Percentiles rank a stretch among this genome's conserved stretches.
phyloP scores from a whole-genome alignment of 2,329 filamentous ascomycete genomes.

The Byssochlamys sp. region DNA sequence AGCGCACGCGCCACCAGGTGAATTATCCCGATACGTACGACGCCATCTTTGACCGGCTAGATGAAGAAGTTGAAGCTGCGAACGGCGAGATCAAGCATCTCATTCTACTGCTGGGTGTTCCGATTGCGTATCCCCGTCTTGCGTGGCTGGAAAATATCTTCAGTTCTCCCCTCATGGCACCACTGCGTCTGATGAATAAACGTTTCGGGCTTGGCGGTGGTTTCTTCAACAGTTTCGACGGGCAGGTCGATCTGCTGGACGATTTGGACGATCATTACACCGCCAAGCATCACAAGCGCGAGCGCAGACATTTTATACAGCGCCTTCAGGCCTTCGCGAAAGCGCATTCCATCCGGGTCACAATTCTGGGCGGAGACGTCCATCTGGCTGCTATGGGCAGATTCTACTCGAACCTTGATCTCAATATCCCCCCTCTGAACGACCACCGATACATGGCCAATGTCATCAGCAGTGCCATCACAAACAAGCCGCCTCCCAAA shows the following conservation, averaged over 20 bases:
- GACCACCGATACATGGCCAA: slow-evolving; percentile 58
- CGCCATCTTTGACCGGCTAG: slow-evolving; percentile 49
- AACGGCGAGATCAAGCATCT: slow-evolving; percentile 54
- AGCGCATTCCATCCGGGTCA: slow-evolving; percentile 47
- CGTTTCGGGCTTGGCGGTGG: slow-evolving; percentile 77
- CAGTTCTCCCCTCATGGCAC: slow-evolving; percentile 73
- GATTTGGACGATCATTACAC: slow-evolving; percentile 70
- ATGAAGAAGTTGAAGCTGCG: slow-evolving; percentile 41
- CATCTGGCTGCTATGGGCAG: slow-evolving; percentile 55
- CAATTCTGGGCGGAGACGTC: slow-evolving; percentile 56
- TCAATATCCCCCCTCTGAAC: slow-evolving; percentile 46
- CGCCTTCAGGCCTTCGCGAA: slow-evolving; percentile 52
- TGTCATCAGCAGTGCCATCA: slow-evolving; percentile 55
- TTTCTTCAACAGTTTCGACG: slow-evolving; percentile 89
- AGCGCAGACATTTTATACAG: slow-evolving; percentile 65
- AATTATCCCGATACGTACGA: slow-evolving; percentile 66
- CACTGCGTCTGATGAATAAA: slow-evolving; percentile 80
- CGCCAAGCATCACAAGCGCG: slow-evolving; percentile 78
- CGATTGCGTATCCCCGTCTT: slow-evolving; percentile 62
- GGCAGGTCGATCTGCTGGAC: slow-evolving; percentile 56
- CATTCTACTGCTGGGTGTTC: slow-evolving; percentile 57
- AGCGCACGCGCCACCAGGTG: slow-evolving; percentile 82
- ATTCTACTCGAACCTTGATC: slow-evolving; percentile 53
- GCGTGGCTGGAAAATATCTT: slow-evolving; percentile 97
- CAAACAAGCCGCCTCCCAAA: slow-evolving; percentile 57